phyloP scores from a whole-genome alignment of 768 basidiomycete genomes.

The Dacryopinax primogenitus region DNA sequence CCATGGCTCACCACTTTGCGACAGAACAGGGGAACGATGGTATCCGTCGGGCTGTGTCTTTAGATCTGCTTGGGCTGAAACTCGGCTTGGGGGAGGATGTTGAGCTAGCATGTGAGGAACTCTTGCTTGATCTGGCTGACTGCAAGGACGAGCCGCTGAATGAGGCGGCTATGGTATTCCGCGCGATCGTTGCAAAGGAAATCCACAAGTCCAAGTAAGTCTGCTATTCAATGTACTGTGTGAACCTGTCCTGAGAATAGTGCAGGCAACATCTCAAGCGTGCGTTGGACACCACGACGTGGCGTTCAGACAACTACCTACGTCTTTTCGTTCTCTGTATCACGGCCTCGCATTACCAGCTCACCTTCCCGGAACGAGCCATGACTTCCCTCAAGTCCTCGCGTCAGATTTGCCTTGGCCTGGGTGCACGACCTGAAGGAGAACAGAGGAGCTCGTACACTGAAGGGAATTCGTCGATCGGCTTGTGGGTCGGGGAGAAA shows the following conservation, averaged over 20 bases:
- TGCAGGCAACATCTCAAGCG: not conserved
- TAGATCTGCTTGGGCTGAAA: not conserved
- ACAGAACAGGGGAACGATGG: not conserved
- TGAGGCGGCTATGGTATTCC: not conserved
- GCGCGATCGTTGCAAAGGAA: not conserved
- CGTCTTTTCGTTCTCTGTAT: not conserved
- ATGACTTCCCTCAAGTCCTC: not conserved
- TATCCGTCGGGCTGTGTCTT: not conserved
- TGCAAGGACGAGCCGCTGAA: not conserved
- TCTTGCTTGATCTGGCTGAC: not conserved
- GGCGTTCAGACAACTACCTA: not conserved
- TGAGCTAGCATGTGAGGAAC: not conserved
- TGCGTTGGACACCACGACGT: not conserved
- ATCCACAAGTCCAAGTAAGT: slow-evolving; percentile 1
- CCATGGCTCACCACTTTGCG: not conserved
- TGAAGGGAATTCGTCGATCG: not conserved
- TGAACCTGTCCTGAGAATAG: not conserved
- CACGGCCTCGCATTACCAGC: not conserved
- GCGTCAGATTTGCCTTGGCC: not conserved
- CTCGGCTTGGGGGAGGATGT: not conserved
- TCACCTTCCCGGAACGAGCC: not conserved
- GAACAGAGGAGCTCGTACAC: not conserved
- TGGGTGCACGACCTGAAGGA: not conserved
- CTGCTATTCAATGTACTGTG: not conserved
- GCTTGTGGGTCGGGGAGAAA: not conserved